These are phyloP conservation scores for Coemansia sp. DNA, from an alignment of 192 early-diverging fungal genomes.

Conservation along the genomic window DNA sequence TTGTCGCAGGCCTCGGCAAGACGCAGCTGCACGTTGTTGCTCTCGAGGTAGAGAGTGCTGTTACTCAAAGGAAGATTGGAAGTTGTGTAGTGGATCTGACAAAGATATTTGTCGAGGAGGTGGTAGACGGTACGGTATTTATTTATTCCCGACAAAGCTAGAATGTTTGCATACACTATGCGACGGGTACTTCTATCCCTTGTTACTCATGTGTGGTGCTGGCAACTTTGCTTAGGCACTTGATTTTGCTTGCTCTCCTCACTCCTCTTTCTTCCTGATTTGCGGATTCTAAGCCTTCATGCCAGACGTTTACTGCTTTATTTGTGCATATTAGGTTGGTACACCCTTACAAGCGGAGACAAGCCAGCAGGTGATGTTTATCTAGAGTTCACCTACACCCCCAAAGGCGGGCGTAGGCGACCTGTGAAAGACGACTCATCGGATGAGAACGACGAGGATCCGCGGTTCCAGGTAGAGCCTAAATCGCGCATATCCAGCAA, in stretches of 20 bases:
- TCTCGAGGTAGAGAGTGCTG: constrained; percentile 39
- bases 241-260: constrained; percentile 5
- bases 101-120: constrained; percentile 48
- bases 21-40: constrained; percentile 40
- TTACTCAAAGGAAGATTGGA: constrained; percentile 42
- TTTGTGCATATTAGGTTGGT: constrained; percentile 41
- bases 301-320: not conserved
- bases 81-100: constrained; percentile 46
- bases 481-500: constrained; percentile 7
- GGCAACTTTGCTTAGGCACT: not conserved
- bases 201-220: not conserved
- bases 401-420: constrained; percentile 35
- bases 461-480: constrained; percentile 21
- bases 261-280: constrained; percentile 5
- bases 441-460: constrained; percentile 21
- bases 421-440: constrained; percentile 10
- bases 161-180: too few species aligned
- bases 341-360: constrained; percentile 38
- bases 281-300: not conserved
- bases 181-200: not conserved
- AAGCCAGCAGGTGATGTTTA: constrained; percentile 50
- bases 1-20: constrained; percentile 39
- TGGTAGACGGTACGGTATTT: constrained; percentile 38
- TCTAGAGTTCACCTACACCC: constrained; percentile 51
- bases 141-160: not conserved